Percentiles rank a stretch among this genome's conserved stretches.
phyloP scores from a whole-genome alignment of 768 basidiomycete species.

The Sporobolomyces pararoseus region DNA sequence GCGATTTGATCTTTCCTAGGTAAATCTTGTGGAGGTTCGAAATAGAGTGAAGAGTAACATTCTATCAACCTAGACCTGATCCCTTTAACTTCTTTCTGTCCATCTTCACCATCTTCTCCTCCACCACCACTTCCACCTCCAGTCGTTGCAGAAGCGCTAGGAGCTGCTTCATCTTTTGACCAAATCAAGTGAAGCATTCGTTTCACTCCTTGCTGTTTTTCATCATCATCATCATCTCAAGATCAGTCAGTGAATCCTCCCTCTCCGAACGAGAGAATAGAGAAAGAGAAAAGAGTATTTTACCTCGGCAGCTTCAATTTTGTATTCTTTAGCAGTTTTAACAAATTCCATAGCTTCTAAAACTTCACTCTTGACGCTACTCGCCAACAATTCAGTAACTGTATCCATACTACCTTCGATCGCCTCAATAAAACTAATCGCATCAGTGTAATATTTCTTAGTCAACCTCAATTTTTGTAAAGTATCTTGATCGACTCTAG shows the following conservation, averaged over 20 bases:
- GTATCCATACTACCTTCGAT: constrained; percentile 57
- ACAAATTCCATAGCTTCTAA: constrained; percentile 68
- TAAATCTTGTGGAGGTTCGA: constrained; percentile 65
- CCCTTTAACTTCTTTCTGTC: constrained; percentile 76
- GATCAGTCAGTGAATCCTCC: not conserved
- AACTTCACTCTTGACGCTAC: constrained; percentile 57
- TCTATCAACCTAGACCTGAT: constrained; percentile 81
- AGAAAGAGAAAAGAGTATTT: not conserved
- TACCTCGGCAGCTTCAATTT: constrained; percentile 73
- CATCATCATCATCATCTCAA: not conserved
- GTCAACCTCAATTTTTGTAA: constrained; percentile 64
- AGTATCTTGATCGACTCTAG: constrained; percentile 64
- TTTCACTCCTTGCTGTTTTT: constrained; percentile 71
- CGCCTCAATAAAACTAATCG: constrained; percentile 71
- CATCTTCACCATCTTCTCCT: constrained; percentile 51
- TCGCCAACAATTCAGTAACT: constrained; percentile 73
- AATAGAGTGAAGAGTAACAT: constrained; percentile 80
- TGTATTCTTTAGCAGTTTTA: constrained; percentile 71
- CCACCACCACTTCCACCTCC: constrained; percentile 14
- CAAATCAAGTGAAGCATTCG: constrained; percentile 97
- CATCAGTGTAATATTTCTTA: constrained; percentile 84
- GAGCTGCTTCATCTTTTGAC: constrained; percentile 82
- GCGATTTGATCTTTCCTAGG: constrained; percentile 81
- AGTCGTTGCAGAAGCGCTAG: constrained; percentile 44
- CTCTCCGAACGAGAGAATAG: not conserved